A percentile compares a stretch with the other conserved stretches of the same genome.
phyloP scores from a whole-genome alignment of 352 stramenopile species.

The Peronospora tabacina region DNA sequence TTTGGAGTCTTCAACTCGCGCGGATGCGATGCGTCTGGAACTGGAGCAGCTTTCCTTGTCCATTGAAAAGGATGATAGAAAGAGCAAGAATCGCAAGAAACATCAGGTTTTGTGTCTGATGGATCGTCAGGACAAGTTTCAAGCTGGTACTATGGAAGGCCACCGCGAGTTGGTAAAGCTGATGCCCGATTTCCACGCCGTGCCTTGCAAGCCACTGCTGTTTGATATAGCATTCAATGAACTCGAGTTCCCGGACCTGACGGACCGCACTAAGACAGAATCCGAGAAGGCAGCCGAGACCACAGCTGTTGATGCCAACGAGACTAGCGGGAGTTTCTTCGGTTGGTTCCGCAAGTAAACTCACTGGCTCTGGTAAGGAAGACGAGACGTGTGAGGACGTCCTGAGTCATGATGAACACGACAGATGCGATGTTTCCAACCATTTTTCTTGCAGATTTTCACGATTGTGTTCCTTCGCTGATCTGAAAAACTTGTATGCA shows the following conservation, averaged over 20 bases:
- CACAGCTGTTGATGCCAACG: constrained; percentile 25
- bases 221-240: constrained; percentile 82
- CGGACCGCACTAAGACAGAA: constrained; percentile 64
- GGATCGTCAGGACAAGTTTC: constrained; percentile 36
- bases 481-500: background rate
- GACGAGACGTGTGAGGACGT: constrained; percentile 4
- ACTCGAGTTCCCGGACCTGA: constrained; percentile 72
- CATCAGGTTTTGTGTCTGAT: constrained; percentile 24
- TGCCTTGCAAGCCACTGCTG: constrained; percentile 72
- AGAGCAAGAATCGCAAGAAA: constrained; percentile 48
- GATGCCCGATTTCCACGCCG: constrained; percentile 50
- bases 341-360: constrained; percentile 77
- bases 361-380: constrained; percentile 3
- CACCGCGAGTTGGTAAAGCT: constrained; percentile 58
- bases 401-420: constrained; percentile 7
- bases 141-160: constrained; percentile 36
- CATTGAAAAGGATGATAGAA: constrained; percentile 43
- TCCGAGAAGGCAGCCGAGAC: constrained; percentile 60
- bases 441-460: constrained; percentile 16
- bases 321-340: constrained; percentile 44
- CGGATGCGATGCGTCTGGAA: constrained; percentile 52
- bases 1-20: constrained; percentile 46
- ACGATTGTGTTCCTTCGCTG: constrained; percentile 2
- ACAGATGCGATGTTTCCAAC: constrained; percentile 5
- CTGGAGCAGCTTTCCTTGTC: constrained; percentile 51